These are phyloP conservation scores for Aspergillus sp. DNA, from an alignment of 2,329 filamentous ascomycete species.

Conservation along the genomic window DNA sequence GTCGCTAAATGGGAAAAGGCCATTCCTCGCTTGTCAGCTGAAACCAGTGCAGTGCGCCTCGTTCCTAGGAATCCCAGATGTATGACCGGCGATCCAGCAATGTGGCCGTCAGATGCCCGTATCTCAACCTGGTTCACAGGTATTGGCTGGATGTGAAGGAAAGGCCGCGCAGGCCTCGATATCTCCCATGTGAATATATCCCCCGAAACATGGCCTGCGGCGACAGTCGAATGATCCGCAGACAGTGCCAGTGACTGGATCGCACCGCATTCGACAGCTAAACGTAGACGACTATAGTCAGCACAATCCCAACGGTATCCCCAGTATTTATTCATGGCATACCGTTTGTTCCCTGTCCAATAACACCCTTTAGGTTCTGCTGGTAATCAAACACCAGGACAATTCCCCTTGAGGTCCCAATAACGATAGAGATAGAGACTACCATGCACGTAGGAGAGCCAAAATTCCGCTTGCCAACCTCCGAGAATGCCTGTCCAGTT, in stretches of 20 bases:
- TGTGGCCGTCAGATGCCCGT: constrained; percentile 76
- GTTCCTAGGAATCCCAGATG: constrained; percentile 95
- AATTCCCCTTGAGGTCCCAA: constrained; percentile 92
- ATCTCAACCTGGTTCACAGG: constrained; percentile 64
- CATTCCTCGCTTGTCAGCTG: constrained; percentile 93
- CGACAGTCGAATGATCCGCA: constrained; percentile 89
- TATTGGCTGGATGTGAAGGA: constrained; percentile 80
- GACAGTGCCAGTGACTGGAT: constrained; percentile 87
- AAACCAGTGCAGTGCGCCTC: constrained; percentile 89
- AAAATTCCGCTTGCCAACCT: constrained; percentile 88
- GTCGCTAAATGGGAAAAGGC: constrained; percentile 96
- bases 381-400: constrained; percentile 97
- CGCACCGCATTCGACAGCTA: constrained; percentile 85
- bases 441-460: constrained; percentile 86
- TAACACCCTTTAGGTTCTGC: constrained; percentile 89
- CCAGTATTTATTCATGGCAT: constrained; percentile 23
- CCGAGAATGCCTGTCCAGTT: constrained; percentile 85
- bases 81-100: constrained; percentile 73
- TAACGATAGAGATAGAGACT: constrained; percentile 81
- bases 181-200: constrained; percentile 98
- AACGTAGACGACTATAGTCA: background rate
- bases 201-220: constrained; percentile 83
- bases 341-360: constrained; percentile 91
- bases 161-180: constrained; percentile 75
- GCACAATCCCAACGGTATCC: background rate